Evolutionary conservation across 345 rosid species (phyloP).

Genomic region (Dipteronia dyeriana): DNA sequence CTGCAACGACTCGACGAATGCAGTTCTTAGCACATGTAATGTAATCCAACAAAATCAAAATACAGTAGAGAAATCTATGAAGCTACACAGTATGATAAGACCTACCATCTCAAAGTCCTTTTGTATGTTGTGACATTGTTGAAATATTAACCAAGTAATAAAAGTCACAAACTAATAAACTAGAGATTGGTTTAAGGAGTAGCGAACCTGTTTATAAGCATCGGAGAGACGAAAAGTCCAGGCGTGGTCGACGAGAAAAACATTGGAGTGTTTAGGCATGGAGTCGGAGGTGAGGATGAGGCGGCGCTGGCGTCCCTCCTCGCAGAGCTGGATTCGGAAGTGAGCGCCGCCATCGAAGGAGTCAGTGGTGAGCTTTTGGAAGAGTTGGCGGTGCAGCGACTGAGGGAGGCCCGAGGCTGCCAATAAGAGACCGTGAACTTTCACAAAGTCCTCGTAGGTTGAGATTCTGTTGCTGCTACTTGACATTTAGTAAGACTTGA

Average conservation of each 20-base stretch:
- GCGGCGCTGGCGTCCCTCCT: conserved; percentile 64
- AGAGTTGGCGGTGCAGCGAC: conserved; percentile 65
- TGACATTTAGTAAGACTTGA: neutral
- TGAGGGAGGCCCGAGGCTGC: conserved; percentile 83
- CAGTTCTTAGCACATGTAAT: neutral
- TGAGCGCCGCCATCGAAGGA: conserved; percentile 78
- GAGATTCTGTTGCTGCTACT: conserved; percentile 27
- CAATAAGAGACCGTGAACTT: conserved; percentile 74
- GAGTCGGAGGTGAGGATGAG: conserved; percentile 64
- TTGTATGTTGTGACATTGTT: neutral
- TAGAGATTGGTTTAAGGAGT: neutral
- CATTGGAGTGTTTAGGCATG: conserved; percentile 61
- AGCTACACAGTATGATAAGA: neutral
- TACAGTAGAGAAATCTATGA: too few species aligned
- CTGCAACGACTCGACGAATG: conserved; percentile 44
- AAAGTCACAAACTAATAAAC: neutral
- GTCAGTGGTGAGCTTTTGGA: conserved; percentile 70
- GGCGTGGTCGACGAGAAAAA: conserved; percentile 89
- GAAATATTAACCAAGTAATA: neutral
- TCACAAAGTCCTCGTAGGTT: conserved; percentile 72
- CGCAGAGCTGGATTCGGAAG: conserved; percentile 71
- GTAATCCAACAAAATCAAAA: neutral
- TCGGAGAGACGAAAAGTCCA: conserved; percentile 94
- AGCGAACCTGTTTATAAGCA: conserved; percentile 65
- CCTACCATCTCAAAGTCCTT: too few species aligned